These are phyloP conservation scores for Plasmopara halstedii DNA, from an alignment of 352 stramenopile genomes.

Conservation along the genomic window DNA sequence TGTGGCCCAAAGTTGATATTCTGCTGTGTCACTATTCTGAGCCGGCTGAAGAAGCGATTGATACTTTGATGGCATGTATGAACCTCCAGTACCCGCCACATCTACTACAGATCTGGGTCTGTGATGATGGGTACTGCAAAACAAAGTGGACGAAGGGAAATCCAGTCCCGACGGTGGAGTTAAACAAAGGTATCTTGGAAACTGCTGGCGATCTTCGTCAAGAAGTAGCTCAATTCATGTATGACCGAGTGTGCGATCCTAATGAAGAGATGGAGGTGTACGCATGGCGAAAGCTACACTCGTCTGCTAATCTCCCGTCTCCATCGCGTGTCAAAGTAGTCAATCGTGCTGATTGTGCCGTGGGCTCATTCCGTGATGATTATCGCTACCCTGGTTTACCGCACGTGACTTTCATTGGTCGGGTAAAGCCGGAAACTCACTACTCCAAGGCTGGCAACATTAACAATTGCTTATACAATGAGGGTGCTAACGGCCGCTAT, in stretches of 20 bases:
- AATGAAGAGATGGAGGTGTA: slow-evolving; percentile 84
- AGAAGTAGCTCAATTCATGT: slow-evolving; percentile 82
- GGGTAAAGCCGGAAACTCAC: slow-evolving; percentile 72
- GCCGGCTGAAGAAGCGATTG: slow-evolving; percentile 76
- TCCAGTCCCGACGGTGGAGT: slow-evolving; percentile 49
- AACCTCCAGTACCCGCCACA: slow-evolving; percentile 84
- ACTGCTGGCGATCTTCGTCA: slow-evolving; percentile 71
- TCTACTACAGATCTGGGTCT: slow-evolving; percentile 74
- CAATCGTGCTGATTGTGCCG: slow-evolving; percentile 58
- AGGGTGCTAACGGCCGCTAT: slow-evolving; percentile 71
- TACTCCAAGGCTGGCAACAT: slow-evolving; percentile 87
- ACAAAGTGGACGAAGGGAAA: slow-evolving; percentile 76
- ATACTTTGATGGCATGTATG: slow-evolving; percentile 83
- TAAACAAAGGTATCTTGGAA: slow-evolving; percentile 80
- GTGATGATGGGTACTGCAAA: slow-evolving; percentile 83
- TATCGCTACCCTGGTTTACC: slow-evolving; percentile 73
- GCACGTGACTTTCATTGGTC: slow-evolving; percentile 69
- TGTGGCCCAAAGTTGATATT: slow-evolving; percentile 82
- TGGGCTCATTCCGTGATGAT: slow-evolving; percentile 77
- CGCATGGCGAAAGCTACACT: slow-evolving; percentile 78
- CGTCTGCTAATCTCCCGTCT: slow-evolving; percentile 68
- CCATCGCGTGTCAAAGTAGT: slow-evolving; percentile 54
- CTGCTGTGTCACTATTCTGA: slow-evolving; percentile 83
- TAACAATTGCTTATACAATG: slow-evolving; percentile 84
- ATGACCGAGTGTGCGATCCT: slow-evolving; percentile 72